Evolutionary conservation across 345 rosid genomes (phyloP).

Genomic region (Citrus medica): DNA sequence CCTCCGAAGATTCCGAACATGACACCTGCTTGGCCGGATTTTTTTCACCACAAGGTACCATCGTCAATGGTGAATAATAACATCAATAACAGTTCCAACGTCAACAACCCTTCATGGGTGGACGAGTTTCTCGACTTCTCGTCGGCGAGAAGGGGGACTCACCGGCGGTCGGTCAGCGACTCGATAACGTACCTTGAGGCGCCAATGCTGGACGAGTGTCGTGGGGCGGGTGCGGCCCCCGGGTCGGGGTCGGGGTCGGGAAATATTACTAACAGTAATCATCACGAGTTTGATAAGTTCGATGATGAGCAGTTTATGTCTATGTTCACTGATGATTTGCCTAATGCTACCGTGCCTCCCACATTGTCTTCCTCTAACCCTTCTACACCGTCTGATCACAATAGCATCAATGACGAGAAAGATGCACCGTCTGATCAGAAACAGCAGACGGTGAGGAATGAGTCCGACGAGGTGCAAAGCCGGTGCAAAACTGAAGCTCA

Average conservation of each 20-base stretch:
- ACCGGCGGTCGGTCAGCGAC: constrained; percentile 83
- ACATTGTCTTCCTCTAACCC: constrained; percentile 56
- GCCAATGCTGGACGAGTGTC: constrained; percentile 24
- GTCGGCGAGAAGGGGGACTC: constrained; percentile 48
- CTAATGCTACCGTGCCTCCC: constrained; percentile 38
- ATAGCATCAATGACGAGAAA: constrained; percentile 63
- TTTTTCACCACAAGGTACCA: constrained; percentile 42
- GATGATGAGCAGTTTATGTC: constrained; percentile 87
- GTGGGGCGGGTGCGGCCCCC: neutral
- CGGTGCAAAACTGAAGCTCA: constrained; percentile 36
- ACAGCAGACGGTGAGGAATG: constrained; percentile 23
- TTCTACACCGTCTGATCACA: constrained; percentile 74
- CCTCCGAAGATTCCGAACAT: constrained; percentile 91
- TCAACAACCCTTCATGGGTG: constrained; percentile 58
- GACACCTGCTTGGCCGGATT: constrained; percentile 71
- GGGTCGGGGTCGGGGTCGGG: neutral
- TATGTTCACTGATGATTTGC: constrained; percentile 65
- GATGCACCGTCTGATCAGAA: constrained; percentile 29
- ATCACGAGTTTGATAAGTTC: constrained; percentile 48
- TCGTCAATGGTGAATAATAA: constrained; percentile 18
- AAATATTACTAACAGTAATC: neutral
- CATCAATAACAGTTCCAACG: neutral
- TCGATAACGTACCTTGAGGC: constrained; percentile 63
- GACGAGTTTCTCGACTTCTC: constrained; percentile 92
- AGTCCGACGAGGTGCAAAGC: constrained; percentile 58